These are phyloP conservation scores for Lipomyces yamadae DNA, from an alignment of 805 yeast species.

Conservation along the genomic window DNA sequence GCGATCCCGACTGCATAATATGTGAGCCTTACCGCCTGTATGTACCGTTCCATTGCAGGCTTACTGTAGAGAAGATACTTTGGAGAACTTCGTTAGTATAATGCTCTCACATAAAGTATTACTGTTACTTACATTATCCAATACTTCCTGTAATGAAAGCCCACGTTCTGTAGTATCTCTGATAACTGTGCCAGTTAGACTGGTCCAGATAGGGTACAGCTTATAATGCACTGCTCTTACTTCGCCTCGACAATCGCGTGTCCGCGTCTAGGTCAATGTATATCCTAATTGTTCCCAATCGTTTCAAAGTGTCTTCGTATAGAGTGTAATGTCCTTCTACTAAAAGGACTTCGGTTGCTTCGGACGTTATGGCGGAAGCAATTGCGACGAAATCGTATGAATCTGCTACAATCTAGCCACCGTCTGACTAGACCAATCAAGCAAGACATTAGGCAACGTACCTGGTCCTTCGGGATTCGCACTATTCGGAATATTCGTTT, in stretches of 20 bases:
- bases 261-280: conserved; percentile 88
- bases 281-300: conserved; percentile 65
- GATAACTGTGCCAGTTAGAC: conserved; percentile 12
- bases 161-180: conserved; percentile 28
- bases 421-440: neutral
- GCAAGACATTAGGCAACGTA: conserved; percentile 1
- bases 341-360: conserved; percentile 48
- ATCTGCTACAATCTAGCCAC: conserved; percentile 12
- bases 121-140: conserved; percentile 22
- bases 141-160: conserved; percentile 17
- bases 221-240: conserved; percentile 42
- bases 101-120: neutral
- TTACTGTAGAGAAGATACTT: conserved; percentile 61
- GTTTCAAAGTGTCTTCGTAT: conserved; percentile 62
- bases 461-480: conserved; percentile 33
- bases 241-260: conserved; percentile 77
- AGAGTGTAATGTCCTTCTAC: conserved; percentile 84
- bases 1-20: no score
- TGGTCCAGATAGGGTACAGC: neutral
- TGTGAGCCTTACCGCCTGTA: conserved; percentile 41
- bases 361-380: conserved; percentile 11
- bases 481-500: neutral
- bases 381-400: conserved; percentile 22
- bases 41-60: conserved; percentile 69
- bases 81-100: neutral